Evolutionary conservation across 2,329 filamentous ascomycete species (phyloP).

Genomic region (Cercospora brassicicola): DNA sequence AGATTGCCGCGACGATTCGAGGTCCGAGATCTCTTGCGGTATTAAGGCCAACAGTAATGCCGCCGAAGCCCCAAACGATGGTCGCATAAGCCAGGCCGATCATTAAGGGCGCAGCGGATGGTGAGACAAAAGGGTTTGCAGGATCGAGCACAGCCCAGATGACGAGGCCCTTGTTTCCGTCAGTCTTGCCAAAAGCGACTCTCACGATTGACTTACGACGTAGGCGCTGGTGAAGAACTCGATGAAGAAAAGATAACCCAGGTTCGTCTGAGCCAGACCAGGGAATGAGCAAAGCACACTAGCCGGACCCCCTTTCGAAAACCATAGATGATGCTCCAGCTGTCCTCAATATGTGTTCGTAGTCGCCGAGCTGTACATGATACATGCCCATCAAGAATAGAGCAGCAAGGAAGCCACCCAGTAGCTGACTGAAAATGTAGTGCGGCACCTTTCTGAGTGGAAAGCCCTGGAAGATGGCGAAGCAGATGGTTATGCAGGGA

Average conservation of each 20-base stretch:
- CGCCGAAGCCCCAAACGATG: constrained; percentile 58
- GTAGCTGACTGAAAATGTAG: constrained; percentile 59
- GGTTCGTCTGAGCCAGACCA: constrained; percentile 51
- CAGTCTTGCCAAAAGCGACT: constrained; percentile 29
- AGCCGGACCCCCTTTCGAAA: constrained; percentile 53
- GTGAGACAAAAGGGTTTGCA: constrained; percentile 58
- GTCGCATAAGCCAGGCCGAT: constrained; percentile 58
- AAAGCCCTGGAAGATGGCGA: constrained; percentile 57
- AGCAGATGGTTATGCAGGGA: constrained; percentile 43
- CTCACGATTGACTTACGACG: constrained; percentile 38
- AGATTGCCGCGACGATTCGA: constrained; percentile 60
- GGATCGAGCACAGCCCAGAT: constrained; percentile 61
- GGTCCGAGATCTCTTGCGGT: constrained; percentile 60
- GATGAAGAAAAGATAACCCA: constrained; percentile 59
- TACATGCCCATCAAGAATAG: constrained; percentile 59
- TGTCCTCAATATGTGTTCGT: constrained; percentile 44
- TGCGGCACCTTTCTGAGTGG: constrained; percentile 59
- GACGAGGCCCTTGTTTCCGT: constrained; percentile 44
- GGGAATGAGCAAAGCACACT: constrained; percentile 57
- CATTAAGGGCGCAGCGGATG: constrained; percentile 52
- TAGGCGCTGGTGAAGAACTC: constrained; percentile 62
- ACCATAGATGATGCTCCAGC: constrained; percentile 43
- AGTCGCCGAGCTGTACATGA: constrained; percentile 51
- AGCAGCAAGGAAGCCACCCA: constrained; percentile 57
- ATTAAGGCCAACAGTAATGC: constrained; percentile 58